Base-by-base conservation (phyloP, 2,329 filamentous ascomycete genomes). In the Truncatella angustata region DNA sequence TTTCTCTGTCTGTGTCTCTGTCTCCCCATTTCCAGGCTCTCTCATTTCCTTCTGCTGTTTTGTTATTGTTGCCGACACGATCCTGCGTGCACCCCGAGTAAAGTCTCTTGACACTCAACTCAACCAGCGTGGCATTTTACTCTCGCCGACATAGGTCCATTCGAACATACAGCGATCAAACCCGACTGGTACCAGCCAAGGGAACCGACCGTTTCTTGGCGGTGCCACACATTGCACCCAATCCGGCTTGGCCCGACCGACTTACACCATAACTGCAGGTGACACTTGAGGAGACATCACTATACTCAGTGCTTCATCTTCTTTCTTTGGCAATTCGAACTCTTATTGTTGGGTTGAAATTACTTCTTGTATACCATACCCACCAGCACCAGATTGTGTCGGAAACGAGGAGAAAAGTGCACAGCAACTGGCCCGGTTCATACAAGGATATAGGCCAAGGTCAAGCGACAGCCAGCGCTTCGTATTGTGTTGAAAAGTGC, bases 121-220 rank as follows among this genome's bases (percentile, higher is more conserved):
- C n/a, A 21, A 40, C 20, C 40, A 44, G 40, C 24, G 40, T 26
- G 24, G 40, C 24, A 26, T 21, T 16, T 9, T 23, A 44, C 16
- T 16, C 12, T 44, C n/a, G n/a, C 20, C 24, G 40, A 21, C 40
- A n/a, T 21, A 44, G 24, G n/a, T n/a, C 28, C 40, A 24, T 44
- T 21, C 40, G 40, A 44, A 23, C 36, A 20, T 35, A 10, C 28
- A 28, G 44, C 28, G 28, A 47, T 34, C 44, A 47, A 35, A 34
- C 44, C 30, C 26, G 44, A 21, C 26, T 47, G 30, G 45, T 20
- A 49, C 30, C 24, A 37, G 23, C 11, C 40, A 20, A 44, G 40
- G 12, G 7, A 34, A 36, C 45, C 30, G 34, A 36, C 45, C 30
- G 34, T 49, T 49, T 36, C 45, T 49, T 36, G 45, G 45, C 45